phyloP scores from a whole-genome alignment of 345 rosid genomes.

The Aegle marmelos region DNA sequence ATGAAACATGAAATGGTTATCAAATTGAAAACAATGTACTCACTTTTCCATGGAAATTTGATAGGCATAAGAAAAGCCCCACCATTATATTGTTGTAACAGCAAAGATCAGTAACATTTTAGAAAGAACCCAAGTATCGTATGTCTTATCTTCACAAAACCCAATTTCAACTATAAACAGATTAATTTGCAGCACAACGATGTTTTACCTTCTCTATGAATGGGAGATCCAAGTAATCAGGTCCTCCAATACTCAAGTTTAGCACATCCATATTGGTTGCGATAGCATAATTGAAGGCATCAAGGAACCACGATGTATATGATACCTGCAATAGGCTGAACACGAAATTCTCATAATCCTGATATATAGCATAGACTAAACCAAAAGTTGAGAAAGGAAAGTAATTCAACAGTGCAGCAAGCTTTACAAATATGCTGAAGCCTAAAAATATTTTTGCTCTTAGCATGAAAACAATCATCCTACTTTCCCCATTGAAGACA shows the following conservation, averaged over 20 bases:
- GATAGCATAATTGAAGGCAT: slow-evolving; percentile 95
- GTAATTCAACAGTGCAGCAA: background rate
- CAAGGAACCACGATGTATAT: slow-evolving; percentile 99
- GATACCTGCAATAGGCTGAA: slow-evolving; percentile 99
- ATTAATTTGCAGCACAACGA: slow-evolving; percentile 5
- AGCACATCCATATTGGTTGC: slow-evolving; percentile 92
- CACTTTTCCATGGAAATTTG: slow-evolving; percentile 5
- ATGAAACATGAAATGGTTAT: background rate
- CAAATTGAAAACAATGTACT: background rate
- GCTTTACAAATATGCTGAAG: background rate
- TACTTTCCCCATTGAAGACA: background rate
- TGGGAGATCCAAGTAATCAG: slow-evolving; percentile 97
- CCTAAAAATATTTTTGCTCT: slow-evolving; percentile 2
- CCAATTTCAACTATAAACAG: background rate
- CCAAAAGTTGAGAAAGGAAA: background rate
- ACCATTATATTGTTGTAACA: background rate
- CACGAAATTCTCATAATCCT: slow-evolving; percentile 68
- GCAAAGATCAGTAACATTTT: background rate
- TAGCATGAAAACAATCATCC: background rate
- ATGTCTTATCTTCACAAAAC: background rate
- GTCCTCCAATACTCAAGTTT: slow-evolving; percentile 98
- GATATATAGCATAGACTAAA: slow-evolving; percentile 26
- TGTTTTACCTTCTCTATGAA: slow-evolving; percentile 86
- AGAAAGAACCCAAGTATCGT: background rate
- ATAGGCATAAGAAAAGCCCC: background rate